Evolutionary conservation across 1,139 yeast species (phyloP).

Genomic region (Hemisphaericaspora xylanilytica): DNA sequence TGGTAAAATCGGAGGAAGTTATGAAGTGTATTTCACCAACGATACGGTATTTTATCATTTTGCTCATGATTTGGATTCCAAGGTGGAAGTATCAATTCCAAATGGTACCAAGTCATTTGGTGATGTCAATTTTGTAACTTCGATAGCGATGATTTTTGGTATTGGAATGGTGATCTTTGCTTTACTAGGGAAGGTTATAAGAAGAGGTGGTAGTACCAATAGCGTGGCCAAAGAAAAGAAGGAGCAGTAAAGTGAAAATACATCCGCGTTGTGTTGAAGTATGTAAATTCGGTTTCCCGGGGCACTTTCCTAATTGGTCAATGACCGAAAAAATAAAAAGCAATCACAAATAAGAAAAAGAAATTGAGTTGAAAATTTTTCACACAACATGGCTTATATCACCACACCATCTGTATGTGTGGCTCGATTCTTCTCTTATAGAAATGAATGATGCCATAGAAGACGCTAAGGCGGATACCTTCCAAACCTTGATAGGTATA

Average conservation of each 20-base stretch:
- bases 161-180: conserved; percentile 11
- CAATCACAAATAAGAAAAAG: no score
- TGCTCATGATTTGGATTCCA: conserved; percentile 5
- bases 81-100: conserved; percentile 20
- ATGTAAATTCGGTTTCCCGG: no score
- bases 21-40: conserved; percentile 38
- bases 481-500: no score
- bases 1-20: conserved; percentile 31
- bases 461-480: no score
- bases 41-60: conserved; percentile 44
- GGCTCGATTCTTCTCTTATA: no score
- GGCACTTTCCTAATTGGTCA: no score
- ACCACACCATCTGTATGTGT: no score
- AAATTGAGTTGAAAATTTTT: no score
- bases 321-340: no score
- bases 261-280: no score
- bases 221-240: conserved; percentile 1
- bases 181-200: conserved; percentile 8
- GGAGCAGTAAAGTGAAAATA: conserved; percentile 4
- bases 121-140: conserved; percentile 17
- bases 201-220: neutral
- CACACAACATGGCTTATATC: no score
- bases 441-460: no score
- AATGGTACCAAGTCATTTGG: conserved; percentile 19
- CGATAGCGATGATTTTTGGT: conserved; percentile 14